These are phyloP conservation scores for Mychonastes homosphaera DNA, from an alignment of 139 green algal species.

Conservation along the genomic window DNA sequence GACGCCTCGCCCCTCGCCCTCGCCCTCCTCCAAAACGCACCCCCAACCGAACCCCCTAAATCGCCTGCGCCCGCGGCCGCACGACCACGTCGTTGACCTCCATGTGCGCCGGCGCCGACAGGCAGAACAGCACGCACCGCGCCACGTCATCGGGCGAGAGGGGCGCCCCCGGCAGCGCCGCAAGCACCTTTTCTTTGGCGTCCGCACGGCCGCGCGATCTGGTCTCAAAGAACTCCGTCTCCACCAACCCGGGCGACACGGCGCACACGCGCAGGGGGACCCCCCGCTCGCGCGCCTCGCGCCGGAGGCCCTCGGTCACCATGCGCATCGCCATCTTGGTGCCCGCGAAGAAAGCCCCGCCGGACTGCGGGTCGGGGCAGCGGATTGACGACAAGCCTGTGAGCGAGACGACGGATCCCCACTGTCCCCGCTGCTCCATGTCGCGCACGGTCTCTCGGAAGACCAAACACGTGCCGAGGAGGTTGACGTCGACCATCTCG, in stretches of 20 bases:
- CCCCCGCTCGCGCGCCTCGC: conserved; percentile 31
- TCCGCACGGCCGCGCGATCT: not conserved
- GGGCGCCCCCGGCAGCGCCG: conserved; percentile 16
- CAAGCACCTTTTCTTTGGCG: not conserved
- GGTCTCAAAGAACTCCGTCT: conserved; percentile 50
- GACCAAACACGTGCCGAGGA: conserved; percentile 40
- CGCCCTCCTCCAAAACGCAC: too few species aligned
- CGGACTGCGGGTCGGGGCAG: conserved; percentile 38
- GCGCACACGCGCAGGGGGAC: conserved; percentile 48
- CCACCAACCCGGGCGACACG: conserved; percentile 59
- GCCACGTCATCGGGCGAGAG: conserved; percentile 52
- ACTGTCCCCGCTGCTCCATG: not conserved
- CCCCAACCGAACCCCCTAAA: too few species aligned
- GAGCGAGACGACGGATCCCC: too few species aligned
- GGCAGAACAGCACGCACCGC: conserved; percentile 43
- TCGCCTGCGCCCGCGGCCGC: conserved; percentile 39
- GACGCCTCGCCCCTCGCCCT: too few species aligned
- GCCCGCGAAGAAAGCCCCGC: conserved; percentile 39
- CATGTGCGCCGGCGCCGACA: conserved; percentile 51
- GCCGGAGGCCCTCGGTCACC: conserved; percentile 58
- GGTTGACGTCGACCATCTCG: conserved; percentile 27
- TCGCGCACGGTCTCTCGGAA: conserved; percentile 22
- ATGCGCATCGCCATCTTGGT: conserved; percentile 39
- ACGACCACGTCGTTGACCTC: conserved; percentile 67
- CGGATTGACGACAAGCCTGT: conserved; percentile 10